These are phyloP conservation scores for Colletotrichum costaricense DNA, from an alignment of 2,329 filamentous ascomycete species.

Conservation along the genomic window DNA sequence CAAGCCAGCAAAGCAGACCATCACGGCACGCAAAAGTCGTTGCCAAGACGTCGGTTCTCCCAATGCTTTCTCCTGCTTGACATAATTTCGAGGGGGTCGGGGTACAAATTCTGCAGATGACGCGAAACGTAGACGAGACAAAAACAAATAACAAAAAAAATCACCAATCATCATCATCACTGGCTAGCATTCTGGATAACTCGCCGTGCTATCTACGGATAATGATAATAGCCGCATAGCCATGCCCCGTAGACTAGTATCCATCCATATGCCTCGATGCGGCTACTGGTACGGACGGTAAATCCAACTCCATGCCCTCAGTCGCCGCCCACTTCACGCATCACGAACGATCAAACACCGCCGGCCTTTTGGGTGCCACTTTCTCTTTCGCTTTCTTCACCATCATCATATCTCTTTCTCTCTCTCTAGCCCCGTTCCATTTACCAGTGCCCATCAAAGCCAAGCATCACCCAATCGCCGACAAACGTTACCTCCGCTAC, in stretches of 20 bases:
- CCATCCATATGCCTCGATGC: not conserved
- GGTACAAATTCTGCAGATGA: not conserved
- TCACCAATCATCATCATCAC: not conserved
- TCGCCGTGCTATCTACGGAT: not conserved
- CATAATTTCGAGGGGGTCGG: not conserved
- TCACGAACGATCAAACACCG: not conserved
- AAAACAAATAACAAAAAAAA: not conserved
- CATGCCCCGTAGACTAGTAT: not conserved
- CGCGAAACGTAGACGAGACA: not conserved
- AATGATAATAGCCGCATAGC: not conserved
- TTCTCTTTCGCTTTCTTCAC: not conserved
- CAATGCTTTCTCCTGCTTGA: not conserved
- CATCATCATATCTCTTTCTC: not conserved
- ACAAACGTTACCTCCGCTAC: not conserved
- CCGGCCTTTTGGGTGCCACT: not conserved
- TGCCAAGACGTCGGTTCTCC: not conserved
- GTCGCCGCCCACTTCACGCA: slow-evolving; percentile 11
- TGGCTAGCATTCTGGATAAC: not conserved
- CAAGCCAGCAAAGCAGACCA: not conserved
- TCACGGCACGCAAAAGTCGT: not conserved
- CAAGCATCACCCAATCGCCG: not conserved
- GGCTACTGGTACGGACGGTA: not conserved
- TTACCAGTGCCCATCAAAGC: not conserved
- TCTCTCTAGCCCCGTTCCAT: not conserved
- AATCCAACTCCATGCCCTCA: not conserved